Evolutionary conservation across 1,139 yeast genomes (phyloP), one percentile per base, ranked within the genome.

Genomic region (Candida tetrigidarum): DNA sequence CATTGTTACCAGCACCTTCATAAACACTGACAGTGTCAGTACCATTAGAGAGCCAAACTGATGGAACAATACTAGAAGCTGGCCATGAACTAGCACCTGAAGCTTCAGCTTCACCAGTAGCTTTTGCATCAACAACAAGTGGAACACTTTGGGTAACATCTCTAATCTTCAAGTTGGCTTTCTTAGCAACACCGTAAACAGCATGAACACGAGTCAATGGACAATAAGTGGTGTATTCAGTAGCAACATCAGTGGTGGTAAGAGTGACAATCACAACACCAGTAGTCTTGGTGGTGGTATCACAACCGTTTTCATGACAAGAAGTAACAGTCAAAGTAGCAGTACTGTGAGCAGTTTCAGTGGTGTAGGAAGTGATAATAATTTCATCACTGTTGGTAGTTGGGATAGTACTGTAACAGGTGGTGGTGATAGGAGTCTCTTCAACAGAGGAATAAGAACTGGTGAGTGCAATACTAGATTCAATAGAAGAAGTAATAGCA

Each of bases 221-320:
- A 41, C 44, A 64, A 53, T 55, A 64, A 18, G 72, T 64, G 36
- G 67, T 62, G 54, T 59, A 62, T 14, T 57, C 45, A 15, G 67
- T 58, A 30, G 46, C 46, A 11, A 45, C 42, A 22, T 53, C 53
- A 10, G 44, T 46, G 7, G 40, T 33, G 8, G 50, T 48, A 3
- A 47, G 36, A 18, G 54, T 51, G 6, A 51, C 45, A 2, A 46
- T 45, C 8, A 47, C 48, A 18, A 52, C 41, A 25, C 71, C 72
- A 5, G 74, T 65, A 28, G 65, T 54, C 19, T 58, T 56, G 26
- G 65, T 54, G 33, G 55, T 55, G 39, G 51, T 36, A 2, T 39
- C 25, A 45, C 63, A 59, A 16, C 30, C 42, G 20, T 44, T 26
- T 5, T 42, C 38, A 4, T 44, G 45, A 43, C 61, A 57, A 14